Base-by-base conservation (phyloP, 2,329 filamentous ascomycete genomes). In the Anthostomella pinea region DNA sequence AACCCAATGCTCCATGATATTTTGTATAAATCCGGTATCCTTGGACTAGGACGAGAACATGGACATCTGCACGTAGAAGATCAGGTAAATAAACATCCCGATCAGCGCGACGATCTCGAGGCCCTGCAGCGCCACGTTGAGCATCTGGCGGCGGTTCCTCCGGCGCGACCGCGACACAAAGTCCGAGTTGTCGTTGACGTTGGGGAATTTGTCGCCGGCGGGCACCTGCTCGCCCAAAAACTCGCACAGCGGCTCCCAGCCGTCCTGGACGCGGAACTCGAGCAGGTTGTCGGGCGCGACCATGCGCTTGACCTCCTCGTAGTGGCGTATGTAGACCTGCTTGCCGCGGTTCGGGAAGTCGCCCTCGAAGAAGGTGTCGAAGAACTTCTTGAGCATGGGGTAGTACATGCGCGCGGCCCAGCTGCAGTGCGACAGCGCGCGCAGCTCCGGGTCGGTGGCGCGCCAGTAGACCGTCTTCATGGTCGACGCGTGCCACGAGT, bases 401-500 rank as follows among this genome's bases (percentile, higher is more conserved):
- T 83, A 75, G 66, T 84, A 83, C 68, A 83, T 77, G 56, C 74
- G 67, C 6, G 80, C 79, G 15, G 75, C 80, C 80, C 80, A 84
- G 64, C 75, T 76, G 49, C 72, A 67, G 58, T 73, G 67, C 24
- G 73, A 72, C 10, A 78, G 67, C 38, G 71, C 63, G 67, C 69
- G 59, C 74, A 69, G 68, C 62, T 83, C 79, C 4, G 70, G 73
- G 57, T 84, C 80, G 16, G 73, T 81, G 33, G 73, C 79, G 34
- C 80, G 75, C 80, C 79, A 83, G 66, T 75, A 75, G 20, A 83
- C 78, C 5, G 81, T 85, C 62, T 79, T 79, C 73, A 81, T 75
- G 14, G 78, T 79, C 28, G 77, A 79, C 10, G 65, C 64, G 53
- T 71, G 64, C 69, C 81, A 85, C 25, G 76, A 75, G 57, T 85